These are phyloP conservation scores for Heteromeles arbutifolia DNA, from an alignment of 306 rosid genomes.

Conservation along the genomic window DNA sequence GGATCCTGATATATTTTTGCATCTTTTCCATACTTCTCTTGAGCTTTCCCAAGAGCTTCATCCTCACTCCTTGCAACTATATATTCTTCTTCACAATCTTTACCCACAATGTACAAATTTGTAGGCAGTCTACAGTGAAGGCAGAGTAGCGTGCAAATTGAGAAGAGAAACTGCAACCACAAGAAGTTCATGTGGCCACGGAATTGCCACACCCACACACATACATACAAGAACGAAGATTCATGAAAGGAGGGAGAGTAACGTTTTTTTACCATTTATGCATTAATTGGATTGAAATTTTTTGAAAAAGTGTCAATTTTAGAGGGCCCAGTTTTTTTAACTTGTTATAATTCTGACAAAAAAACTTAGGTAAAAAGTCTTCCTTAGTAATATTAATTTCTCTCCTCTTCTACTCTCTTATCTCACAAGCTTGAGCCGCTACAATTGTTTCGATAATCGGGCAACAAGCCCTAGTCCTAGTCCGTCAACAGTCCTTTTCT, in stretches of 20 bases:
- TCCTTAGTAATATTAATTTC: too few species aligned
- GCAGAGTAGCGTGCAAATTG: not conserved
- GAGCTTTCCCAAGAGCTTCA: slow-evolving; percentile 79
- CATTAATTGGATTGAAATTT: not conserved
- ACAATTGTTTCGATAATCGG: too few species aligned
- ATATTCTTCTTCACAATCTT: slow-evolving; percentile 79
- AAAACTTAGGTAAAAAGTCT: too few species aligned
- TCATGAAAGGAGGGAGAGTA: too few species aligned
- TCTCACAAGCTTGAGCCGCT: too few species aligned
- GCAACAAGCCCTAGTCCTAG: too few species aligned
- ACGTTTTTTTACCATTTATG: not conserved
- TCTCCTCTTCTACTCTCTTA: too few species aligned
- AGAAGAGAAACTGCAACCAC: slow-evolving; percentile 45
- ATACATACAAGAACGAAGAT: not conserved
- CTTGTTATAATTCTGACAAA: too few species aligned
- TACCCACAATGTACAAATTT: slow-evolving; percentile 53
- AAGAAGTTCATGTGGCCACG: slow-evolving; percentile 47
- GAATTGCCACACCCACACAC: slow-evolving; percentile 50
- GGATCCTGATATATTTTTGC: slow-evolving; percentile 93
- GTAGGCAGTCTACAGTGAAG: not conserved
- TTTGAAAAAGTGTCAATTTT: too few species aligned
- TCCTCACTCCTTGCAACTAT: slow-evolving; percentile 77
- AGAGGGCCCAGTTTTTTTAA: too few species aligned
- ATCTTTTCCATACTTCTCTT: slow-evolving; percentile 56
- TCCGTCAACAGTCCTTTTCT: too few species aligned